Conservation (phyloP, 148 eudicot species). For the Hydrangea macrophylla region DNA sequence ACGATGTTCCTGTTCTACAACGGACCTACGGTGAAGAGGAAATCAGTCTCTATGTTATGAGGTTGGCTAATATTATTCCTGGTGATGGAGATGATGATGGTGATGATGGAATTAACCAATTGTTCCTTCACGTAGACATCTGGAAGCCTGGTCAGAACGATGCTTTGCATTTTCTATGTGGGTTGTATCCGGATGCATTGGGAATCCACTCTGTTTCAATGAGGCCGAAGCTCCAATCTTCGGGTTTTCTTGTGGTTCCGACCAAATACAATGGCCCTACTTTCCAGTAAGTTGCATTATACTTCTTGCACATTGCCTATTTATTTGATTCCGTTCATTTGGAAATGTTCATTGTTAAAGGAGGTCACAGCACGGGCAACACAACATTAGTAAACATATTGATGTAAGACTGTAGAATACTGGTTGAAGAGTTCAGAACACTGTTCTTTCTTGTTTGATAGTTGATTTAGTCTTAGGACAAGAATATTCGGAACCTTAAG, state of each 20-base stretch:
- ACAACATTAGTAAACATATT: not conserved
- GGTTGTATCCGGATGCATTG: slow-evolving; percentile 88
- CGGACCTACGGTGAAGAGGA: slow-evolving; percentile 62
- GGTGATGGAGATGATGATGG: slow-evolving; percentile 42
- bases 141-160: slow-evolving; percentile 56
- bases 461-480: no score
- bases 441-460: not conserved
- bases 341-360: not conserved
- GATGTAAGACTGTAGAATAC: not conserved
- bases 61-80: slow-evolving; percentile 55
- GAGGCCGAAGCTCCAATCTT: slow-evolving; percentile 55
- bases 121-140: slow-evolving; percentile 79
- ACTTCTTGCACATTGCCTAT: not conserved
- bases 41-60: slow-evolving; percentile 72
- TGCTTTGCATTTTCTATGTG: slow-evolving; percentile 77
- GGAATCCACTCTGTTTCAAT: slow-evolving; percentile 90
- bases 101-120: slow-evolving; percentile 66
- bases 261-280: slow-evolving; percentile 62
- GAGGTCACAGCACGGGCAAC: not conserved
- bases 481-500: not conserved
- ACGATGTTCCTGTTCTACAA: slow-evolving; percentile 67
- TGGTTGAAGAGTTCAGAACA: not conserved
- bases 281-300: slow-evolving; percentile 61
- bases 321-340: not conserved
- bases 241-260: slow-evolving; percentile 38